These are phyloP conservation scores for Warburgia ugandensis DNA, from an alignment of 164 flowering plant genomes.

Conservation along the genomic window DNA sequence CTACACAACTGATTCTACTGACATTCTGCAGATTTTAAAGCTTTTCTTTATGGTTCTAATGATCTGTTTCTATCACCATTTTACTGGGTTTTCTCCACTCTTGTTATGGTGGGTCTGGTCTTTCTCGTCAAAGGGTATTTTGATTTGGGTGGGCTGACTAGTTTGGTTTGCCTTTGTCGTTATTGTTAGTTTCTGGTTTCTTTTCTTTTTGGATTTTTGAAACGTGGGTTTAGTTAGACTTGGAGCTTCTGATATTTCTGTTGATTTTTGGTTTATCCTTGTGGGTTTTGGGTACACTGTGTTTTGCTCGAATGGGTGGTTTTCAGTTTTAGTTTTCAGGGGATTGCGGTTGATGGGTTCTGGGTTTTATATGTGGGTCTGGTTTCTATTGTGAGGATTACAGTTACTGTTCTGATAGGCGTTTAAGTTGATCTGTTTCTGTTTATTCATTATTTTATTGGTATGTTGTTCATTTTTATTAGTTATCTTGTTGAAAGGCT, in stretches of 20 bases:
- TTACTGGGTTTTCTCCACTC: conserved; percentile 3
- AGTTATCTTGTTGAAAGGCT: conserved; percentile 7
- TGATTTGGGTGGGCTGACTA: conserved; percentile 3
- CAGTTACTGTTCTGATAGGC: conserved; percentile 8
- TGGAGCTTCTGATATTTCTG: background rate
- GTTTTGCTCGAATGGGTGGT: conserved; percentile 15
- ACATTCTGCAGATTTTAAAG: conserved; percentile 13
- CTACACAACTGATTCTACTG: conserved; percentile 7
- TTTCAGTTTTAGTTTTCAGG: conserved; percentile 21
- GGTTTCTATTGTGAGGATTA: conserved; percentile 4
- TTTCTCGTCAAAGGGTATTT: background rate
- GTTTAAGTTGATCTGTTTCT: background rate
- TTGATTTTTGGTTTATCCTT: background rate
- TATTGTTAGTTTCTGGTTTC: background rate
- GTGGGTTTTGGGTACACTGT: conserved; percentile 13
- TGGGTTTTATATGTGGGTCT: background rate
- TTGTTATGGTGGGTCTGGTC: background rate
- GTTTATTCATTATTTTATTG: background rate
- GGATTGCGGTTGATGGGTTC: conserved; percentile 9
- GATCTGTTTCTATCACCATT: background rate
- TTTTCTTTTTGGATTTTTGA: background rate
- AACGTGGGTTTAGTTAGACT: conserved; percentile 2
- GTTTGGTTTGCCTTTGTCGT: conserved; percentile 1
- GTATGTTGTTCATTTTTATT: background rate
- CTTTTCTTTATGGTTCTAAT: background rate